Evolutionary conservation across 2,329 filamentous ascomycete species (phyloP).

Genomic region (Cercospora berteroae): DNA sequence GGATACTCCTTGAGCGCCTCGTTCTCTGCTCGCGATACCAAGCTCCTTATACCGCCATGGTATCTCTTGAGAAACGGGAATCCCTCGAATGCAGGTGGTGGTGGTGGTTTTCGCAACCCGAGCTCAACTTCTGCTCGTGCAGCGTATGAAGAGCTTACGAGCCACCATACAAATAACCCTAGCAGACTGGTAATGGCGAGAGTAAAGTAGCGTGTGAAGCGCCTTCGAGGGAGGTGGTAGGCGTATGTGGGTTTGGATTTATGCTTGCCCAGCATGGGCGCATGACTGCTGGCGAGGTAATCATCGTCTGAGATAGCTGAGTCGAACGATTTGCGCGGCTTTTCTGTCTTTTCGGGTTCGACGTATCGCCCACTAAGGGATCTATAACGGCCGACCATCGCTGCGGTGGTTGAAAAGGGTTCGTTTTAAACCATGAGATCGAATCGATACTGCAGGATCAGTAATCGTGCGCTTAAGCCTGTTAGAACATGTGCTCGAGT

Average conservation of each 20-base stretch:
- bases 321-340: slow-evolving; percentile 32
- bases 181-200: slow-evolving; percentile 67
- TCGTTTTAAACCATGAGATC: neutral
- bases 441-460: neutral
- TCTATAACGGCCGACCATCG: slow-evolving; percentile 32
- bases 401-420: neutral
- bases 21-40: slow-evolving; percentile 66
- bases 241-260: slow-evolving; percentile 33
- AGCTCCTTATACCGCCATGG: slow-evolving; percentile 77
- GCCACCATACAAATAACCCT: slow-evolving; percentile 70
- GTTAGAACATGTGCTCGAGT: neutral
- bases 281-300: slow-evolving; percentile 34
- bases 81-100: slow-evolving; percentile 76
- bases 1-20: slow-evolving; percentile 71
- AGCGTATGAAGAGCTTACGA: slow-evolving; percentile 54
- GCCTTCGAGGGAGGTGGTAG: slow-evolving; percentile 45
- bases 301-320: slow-evolving; percentile 24
- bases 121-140: slow-evolving; percentile 56
- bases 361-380: slow-evolving; percentile 35
- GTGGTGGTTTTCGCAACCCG: slow-evolving; percentile 52
- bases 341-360: slow-evolving; percentile 41
- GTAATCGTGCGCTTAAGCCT: neutral
- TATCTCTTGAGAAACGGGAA: slow-evolving; percentile 86
- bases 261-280: slow-evolving; percentile 35
- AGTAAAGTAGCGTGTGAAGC: slow-evolving; percentile 77